Evolutionary conservation across 164 flowering plant genomes (phyloP).

Genomic region (Santalum album): DNA sequence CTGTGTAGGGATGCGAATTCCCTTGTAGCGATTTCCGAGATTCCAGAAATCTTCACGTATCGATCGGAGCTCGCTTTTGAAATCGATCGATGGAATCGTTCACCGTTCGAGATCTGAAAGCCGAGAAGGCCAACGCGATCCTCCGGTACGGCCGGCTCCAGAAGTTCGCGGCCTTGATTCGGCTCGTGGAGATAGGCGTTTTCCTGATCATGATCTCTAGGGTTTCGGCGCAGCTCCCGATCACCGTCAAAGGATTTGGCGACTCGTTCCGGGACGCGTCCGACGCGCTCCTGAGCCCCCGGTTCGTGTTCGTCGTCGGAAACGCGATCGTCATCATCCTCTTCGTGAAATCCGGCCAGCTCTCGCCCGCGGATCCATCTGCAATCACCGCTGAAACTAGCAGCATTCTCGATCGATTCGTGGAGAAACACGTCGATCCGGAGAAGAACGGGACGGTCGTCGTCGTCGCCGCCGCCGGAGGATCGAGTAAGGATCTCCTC

Average conservation of each 20-base stretch:
- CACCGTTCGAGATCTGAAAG: conserved; percentile 1
- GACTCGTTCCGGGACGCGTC: conserved; percentile 26
- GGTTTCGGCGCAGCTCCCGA: conserved; percentile 33
- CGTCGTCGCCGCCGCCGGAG: too few species aligned
- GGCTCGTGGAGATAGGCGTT: conserved; percentile 24
- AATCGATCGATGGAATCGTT: neutral
- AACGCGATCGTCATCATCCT: conserved; percentile 42
- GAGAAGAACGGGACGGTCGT: too few species aligned
- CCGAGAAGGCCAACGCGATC: neutral
- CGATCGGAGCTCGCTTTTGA: too few species aligned
- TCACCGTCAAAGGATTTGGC: conserved; percentile 27
- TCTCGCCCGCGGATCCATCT: conserved; percentile 9
- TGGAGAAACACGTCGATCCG: conserved; percentile 10
- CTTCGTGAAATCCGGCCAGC: conserved; percentile 43
- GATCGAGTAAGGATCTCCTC: too few species aligned
- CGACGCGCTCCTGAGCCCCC: conserved; percentile 27
- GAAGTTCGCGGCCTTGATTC: conserved; percentile 9
- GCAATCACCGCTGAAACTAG: conserved; percentile 9
- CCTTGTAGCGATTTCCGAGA: too few species aligned
- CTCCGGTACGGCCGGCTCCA: neutral
- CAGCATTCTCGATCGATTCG: conserved; percentile 28
- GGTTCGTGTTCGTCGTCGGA: conserved; percentile 51
- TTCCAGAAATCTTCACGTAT: too few species aligned
- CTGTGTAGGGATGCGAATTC: too few species aligned
- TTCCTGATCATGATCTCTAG: conserved; percentile 22